phyloP scores from a whole-genome alignment of 1,284 basidiomycete genomes.

The Microbotryomycetes sp. region DNA sequence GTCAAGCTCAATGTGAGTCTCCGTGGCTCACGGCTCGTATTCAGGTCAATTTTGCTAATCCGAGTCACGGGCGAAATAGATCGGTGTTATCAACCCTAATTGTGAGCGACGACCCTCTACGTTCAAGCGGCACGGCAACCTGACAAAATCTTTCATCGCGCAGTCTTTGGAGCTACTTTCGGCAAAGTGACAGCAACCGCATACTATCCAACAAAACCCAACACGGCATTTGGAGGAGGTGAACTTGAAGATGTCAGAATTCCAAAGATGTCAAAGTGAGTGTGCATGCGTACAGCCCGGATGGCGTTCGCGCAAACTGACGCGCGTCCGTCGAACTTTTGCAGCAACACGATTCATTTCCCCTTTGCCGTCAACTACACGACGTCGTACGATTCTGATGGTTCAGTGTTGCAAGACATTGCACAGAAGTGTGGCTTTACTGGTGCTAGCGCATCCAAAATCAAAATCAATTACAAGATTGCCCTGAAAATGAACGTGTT shows the following conservation, averaged over 20 bases:
- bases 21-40: background rate
- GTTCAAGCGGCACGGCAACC: background rate
- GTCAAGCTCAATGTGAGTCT: constrained; percentile 26
- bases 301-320: constrained; percentile 5
- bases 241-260: constrained; percentile 31
- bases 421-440: constrained; percentile 38
- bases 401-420: constrained; percentile 36
- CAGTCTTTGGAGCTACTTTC: constrained; percentile 38
- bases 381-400: constrained; percentile 34
- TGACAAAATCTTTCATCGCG: too few relatives aligned
- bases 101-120: constrained; percentile 16
- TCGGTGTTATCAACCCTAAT: constrained; percentile 37
- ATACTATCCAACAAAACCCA: constrained; percentile 32
- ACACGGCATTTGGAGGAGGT: constrained; percentile 35
- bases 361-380: constrained; percentile 36
- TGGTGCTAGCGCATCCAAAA: constrained; percentile 16
- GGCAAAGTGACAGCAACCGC: constrained; percentile 32
- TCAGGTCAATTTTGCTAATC: too few relatives aligned
- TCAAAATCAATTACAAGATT: constrained; percentile 39
- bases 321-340: background rate
- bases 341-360: constrained; percentile 36
- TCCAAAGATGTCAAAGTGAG: constrained; percentile 31
- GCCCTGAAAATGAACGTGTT: constrained; percentile 36
- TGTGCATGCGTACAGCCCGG: constrained; percentile 5
- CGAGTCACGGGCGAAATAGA: too few relatives aligned